Evolutionary conservation across 306 rosid genomes (phyloP).

Genomic region (Glycyrrhiza uralensis): DNA sequence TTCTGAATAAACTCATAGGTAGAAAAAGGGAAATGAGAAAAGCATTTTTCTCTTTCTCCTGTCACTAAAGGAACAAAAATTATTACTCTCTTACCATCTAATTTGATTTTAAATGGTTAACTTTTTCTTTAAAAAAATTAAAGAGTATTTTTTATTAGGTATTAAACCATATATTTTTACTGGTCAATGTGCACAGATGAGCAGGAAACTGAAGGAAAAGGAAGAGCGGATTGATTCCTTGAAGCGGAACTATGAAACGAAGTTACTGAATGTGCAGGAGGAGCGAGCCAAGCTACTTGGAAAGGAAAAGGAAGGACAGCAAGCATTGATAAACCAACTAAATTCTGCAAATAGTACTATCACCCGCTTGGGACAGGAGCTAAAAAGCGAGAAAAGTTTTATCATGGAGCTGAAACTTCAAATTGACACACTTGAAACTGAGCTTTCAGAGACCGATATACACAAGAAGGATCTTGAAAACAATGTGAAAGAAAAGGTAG

Average conservation of each 20-base stretch:
- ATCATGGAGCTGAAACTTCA: constrained; percentile 56
- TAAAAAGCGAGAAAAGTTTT: constrained; percentile 53
- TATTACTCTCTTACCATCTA: not conserved
- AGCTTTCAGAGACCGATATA: constrained; percentile 23
- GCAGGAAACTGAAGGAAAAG: constrained; percentile 62
- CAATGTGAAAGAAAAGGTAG: constrained; percentile 28
- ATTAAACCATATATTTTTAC: constrained; percentile 20
- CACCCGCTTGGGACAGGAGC: constrained; percentile 54
- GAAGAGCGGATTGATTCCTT: constrained; percentile 56
- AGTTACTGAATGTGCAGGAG: constrained; percentile 62
- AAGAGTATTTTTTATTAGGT: constrained; percentile 9
- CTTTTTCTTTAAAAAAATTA: not conserved
- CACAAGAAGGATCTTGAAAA: constrained; percentile 50
- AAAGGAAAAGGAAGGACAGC: constrained; percentile 67
- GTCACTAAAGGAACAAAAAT: not conserved
- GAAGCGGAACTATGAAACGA: constrained; percentile 57
- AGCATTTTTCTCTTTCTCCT: not conserved
- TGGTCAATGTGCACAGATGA: constrained; percentile 57
- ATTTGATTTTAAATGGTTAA: constrained; percentile 2
- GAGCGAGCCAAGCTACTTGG: constrained; percentile 58
- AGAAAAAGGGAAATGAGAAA: not conserved
- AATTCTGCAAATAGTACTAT: constrained; percentile 52
- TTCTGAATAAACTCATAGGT: not conserved
- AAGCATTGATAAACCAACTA: constrained; percentile 48
- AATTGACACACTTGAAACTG: constrained; percentile 37